Evolutionary conservation across 2,329 filamentous ascomycete species (phyloP), one percentile per base, ranked within the genome.

Genomic region (Stemphylium lycopersici): DNA sequence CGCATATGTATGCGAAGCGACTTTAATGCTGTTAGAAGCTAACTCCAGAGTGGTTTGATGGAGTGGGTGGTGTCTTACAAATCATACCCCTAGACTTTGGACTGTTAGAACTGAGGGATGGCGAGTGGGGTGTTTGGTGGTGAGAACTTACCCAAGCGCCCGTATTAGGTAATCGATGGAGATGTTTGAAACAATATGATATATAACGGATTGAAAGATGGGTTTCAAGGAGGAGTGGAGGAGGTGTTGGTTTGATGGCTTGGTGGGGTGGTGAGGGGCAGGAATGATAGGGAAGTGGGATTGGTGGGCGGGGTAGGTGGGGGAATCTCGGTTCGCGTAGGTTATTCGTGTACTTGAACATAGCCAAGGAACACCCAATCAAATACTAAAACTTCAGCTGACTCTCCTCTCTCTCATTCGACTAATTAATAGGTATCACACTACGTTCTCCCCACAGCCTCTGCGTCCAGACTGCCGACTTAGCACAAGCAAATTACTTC

Each of bases 1-100:
- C 56, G 43, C 47, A 46, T 26, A 46, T 43, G 11, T n/a, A 54
- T 63, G 61, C 61, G 61, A 63, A 63, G 61, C 61, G 61, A 63
- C 26, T 29, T 29, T 10, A 29, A 29, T 40, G 8, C 3, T 41
- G 29, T 43, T 51, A 51, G 48, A 7, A 34, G 10, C 20, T 13
- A 6, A 0, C 2, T 32, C 3, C 13, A n/a, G 7, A 16, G 6
- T 2, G 4, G 22, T 4, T 10, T 29, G 10, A 6, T 26, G 43
- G 1, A 16, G 1, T 26, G 12, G 2, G 32, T 4, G 32, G 12
- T 2, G 43, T 29, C 26, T 29, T 29, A 29, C 26, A 55, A 52
- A 55, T 55, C 52, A 55, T 55, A 55, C 52, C 52, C 52, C 52
- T 55, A 55, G 52, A 55, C 52, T 33, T 24, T 13, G 18, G 13